Evolutionary conservation across 2,329 filamentous ascomycete genomes (phyloP), one percentile per base, ranked within the genome.

Genomic region (Paracoccidioides brasiliensis): DNA sequence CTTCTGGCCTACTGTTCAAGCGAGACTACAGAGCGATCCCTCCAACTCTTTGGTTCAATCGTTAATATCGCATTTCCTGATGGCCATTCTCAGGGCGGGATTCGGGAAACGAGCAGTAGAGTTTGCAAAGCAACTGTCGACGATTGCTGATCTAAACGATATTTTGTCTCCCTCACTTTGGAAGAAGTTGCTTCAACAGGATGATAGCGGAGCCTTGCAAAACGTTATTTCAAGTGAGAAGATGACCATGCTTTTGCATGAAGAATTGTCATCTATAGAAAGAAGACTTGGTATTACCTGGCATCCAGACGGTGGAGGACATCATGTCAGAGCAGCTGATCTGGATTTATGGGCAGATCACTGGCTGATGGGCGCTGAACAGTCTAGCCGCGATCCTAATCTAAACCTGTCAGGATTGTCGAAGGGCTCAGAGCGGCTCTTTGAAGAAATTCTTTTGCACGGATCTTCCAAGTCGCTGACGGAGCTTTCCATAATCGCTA

Each of bases 201-300:
- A 63, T 42, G 50, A 67, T 6, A 46, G 59, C 2, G 56, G 61
- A 42, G 45, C 55, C 3, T 48, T 71, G 10, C 56, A 59, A n/a
- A 57, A 60, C 7, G 55, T 70, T 50, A 58, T 63, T 30, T 58
- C 59, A 22, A 57, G 61, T 4, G 40, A 59, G 30, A 61, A 67
- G 15, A 63, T 62, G 28, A 33, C 57, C 7, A 52, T 43, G 35
- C 53, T 71, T n/a, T 59, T 72, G 32, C 51, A 65, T 38, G 22
- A 15, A 28, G 59, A 65, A 41, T 55, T 70, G 5, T 12, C 53
- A n/a, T 43, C 60, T 12, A 62, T 72, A 53, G 69, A 71, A 52
- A 56, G 48, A 22, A 63, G 61, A 49, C 57, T 70, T n/a, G 68
- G 68, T 5, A 53, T 69, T 7, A 57, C 52, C 41, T 71, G 69